Base-by-base conservation (phyloP, 2,329 filamentous ascomycete species). In the Arthrobotrys sphaeroides region DNA sequence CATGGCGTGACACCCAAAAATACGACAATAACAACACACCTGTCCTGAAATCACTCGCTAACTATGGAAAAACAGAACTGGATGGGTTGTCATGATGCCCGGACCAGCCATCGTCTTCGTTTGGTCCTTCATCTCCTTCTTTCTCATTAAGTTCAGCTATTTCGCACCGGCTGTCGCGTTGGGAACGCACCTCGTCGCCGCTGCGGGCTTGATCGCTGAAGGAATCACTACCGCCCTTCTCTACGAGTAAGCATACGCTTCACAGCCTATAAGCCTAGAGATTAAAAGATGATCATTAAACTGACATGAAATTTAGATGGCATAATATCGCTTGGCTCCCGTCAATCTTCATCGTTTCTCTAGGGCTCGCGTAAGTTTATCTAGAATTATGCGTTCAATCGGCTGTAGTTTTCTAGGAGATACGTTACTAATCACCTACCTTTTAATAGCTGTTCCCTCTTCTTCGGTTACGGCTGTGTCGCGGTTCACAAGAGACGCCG, bases 61-160 rank as follows among this genome's bases (percentile, higher is more conserved):
- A 40, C 31, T 7, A 1, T 22, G 2, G 16, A 3, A 38, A n/a
- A n/a, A 43, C 22, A 73, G 69, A 26, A 53, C 62, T 13, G 70
- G 70, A 18, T 74, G 70, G 70, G 16, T 64, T 0, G n/a, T 64
- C n/a, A 74, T 74, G 70, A 55, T 68, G 1, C 70, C 70, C 3
- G 70, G 62, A 16, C 62, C 70, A 10, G 53, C 24, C 3, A 33
- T 59, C 2, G 28, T 59, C 10, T 36, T 74, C 10, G 18, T 74
- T 9, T 74, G 53, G 55, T 40, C 70, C 0, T n/a, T 49, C 9
- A 42, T 49, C 18, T 68, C 13, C 57, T n/a, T 68, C 0, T 33
- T 68, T 28, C 24, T 74, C 13, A 62, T 55, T 13, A 49, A 49
- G 40, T 62, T 38, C 20, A 26, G 33, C 10, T 62, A 53, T 24